Evolutionary conservation across 345 rosid genomes (phyloP).

Genomic region (Boechera retrofracta): DNA sequence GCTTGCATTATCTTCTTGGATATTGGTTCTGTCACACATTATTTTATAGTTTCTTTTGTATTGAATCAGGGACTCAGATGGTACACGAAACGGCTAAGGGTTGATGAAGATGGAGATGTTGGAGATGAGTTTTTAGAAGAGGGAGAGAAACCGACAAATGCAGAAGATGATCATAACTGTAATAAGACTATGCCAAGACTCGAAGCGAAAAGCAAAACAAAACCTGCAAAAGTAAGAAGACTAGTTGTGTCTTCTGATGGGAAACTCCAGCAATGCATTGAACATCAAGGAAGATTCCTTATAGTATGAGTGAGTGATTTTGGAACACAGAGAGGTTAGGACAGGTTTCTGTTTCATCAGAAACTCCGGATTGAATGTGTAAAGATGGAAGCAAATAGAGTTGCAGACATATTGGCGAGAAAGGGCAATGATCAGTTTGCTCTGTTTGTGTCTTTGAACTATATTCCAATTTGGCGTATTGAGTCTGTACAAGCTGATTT

Average conservation of each 20-base stretch:
- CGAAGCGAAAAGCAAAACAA: conserved; percentile 21
- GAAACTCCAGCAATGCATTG: conserved; percentile 46
- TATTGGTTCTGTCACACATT: conserved; percentile 5
- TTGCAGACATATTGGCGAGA: neutral
- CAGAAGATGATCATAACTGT: conserved; percentile 5
- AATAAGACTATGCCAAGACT: conserved; percentile 20
- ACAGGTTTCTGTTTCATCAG: neutral
- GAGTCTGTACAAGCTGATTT: neutral
- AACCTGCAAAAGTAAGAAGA: conserved; percentile 41
- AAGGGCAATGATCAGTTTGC: neutral
- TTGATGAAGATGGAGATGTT: conserved; percentile 96
- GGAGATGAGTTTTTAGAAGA: conserved; percentile 92
- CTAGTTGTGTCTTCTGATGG: conserved; percentile 45
- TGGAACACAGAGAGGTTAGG: conserved; percentile 3
- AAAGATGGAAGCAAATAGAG: conserved; percentile 6
- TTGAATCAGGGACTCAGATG: conserved; percentile 76
- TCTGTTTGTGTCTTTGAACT: neutral
- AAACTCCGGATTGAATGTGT: neutral
- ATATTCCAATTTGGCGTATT: neutral
- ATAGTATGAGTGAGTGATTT: conserved; percentile 28
- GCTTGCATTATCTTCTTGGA: neutral
- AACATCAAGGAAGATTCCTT: conserved; percentile 45
- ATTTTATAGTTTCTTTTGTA: neutral
- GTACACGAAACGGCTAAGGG: conserved; percentile 74
- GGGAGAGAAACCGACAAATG: conserved; percentile 31